Conservation (phyloP, 495 filamentous ascomycete genomes). For the Trichocladium antarcticum region DNA sequence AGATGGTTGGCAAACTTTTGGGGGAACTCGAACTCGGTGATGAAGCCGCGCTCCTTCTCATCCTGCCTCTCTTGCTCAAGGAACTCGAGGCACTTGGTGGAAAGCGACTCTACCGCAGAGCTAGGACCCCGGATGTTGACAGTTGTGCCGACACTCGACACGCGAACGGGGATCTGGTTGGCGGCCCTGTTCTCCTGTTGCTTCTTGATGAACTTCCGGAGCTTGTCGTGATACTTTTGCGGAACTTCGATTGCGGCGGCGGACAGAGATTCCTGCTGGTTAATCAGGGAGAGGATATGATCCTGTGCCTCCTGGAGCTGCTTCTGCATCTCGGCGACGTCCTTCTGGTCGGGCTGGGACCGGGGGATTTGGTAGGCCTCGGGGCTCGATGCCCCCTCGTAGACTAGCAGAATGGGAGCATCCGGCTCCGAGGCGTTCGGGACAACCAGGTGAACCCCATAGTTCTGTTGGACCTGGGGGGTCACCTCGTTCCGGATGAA, state of each 20-base stretch:
- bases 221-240: slow-evolving; percentile 68
- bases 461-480: slow-evolving; percentile 54
- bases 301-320: slow-evolving; percentile 60
- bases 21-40: slow-evolving; percentile 77
- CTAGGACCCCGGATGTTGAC: slow-evolving; percentile 69
- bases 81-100: slow-evolving; percentile 59
- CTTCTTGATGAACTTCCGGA: slow-evolving; percentile 61
- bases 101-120: slow-evolving; percentile 56
- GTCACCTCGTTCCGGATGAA: slow-evolving; percentile 56
- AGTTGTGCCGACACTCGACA: slow-evolving; percentile 43
- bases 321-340: slow-evolving; percentile 37
- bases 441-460: slow-evolving; percentile 68
- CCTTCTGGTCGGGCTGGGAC: slow-evolving; percentile 32
- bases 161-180: slow-evolving; percentile 61
- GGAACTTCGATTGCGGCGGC: slow-evolving; percentile 57
- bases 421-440: slow-evolving; percentile 51
- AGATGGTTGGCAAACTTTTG: slow-evolving; percentile 88
- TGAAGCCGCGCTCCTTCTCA: slow-evolving; percentile 79
- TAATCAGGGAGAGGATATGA: slow-evolving; percentile 58
- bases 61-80: slow-evolving; percentile 75
- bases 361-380: slow-evolving; percentile 57
- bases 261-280: slow-evolving; percentile 58
- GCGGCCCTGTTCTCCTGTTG: slow-evolving; percentile 57
- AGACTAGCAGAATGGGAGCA: slow-evolving; percentile 68
- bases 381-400: slow-evolving; percentile 54